A percentile compares a stretch with the other conserved stretches of the same genome.
Evolutionary conservation across 2,329 filamentous ascomycete genomes (phyloP).

Genomic region (Monosporascus cannonballus): DNA sequence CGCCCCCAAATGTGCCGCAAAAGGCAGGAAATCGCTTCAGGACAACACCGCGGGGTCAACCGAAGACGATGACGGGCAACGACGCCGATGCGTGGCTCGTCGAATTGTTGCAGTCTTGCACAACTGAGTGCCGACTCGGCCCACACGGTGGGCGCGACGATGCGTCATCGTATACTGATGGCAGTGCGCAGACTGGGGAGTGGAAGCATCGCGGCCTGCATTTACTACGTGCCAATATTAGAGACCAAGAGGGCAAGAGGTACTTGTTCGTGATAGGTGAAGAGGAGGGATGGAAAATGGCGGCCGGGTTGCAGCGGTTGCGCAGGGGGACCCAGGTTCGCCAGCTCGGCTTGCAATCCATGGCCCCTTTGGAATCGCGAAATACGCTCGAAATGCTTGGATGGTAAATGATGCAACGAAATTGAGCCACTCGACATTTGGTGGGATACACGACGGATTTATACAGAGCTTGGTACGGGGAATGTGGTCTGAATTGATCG

Average conservation of each 20-base stretch:
- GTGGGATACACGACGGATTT: neutral
- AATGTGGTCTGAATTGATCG: neutral
- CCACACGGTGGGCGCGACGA: slow-evolving; percentile 39
- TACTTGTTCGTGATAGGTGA: slow-evolving; percentile 60
- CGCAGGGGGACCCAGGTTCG: slow-evolving; percentile 54
- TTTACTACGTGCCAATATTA: slow-evolving; percentile 56
- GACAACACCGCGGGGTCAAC: slow-evolving; percentile 40
- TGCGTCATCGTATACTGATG: slow-evolving; percentile 33
- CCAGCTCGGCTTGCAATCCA: slow-evolving; percentile 51
- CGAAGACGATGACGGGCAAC: slow-evolving; percentile 51
- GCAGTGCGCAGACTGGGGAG: slow-evolving; percentile 43
- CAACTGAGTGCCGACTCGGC: slow-evolving; percentile 54
- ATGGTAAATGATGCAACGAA: slow-evolving; percentile 30
- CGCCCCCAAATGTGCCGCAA: slow-evolving; percentile 38
- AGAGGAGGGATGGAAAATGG: slow-evolving; percentile 63
- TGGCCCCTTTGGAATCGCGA: slow-evolving; percentile 49
- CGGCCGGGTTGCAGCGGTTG: slow-evolving; percentile 54
- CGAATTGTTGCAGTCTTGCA: slow-evolving; percentile 59
- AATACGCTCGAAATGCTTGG: slow-evolving; percentile 53
- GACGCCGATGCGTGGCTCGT: slow-evolving; percentile 60
- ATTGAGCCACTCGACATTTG: too few species aligned
- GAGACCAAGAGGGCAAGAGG: slow-evolving; percentile 61
- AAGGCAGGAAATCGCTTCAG: slow-evolving; percentile 43
- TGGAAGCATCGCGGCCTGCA: slow-evolving; percentile 52
- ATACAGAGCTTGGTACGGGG: neutral